Percentiles rank a stretch among this genome's conserved stretches.
Evolutionary conservation across 2,329 filamentous ascomycete genomes (phyloP).

Genomic region (Penicillium concentricum): DNA sequence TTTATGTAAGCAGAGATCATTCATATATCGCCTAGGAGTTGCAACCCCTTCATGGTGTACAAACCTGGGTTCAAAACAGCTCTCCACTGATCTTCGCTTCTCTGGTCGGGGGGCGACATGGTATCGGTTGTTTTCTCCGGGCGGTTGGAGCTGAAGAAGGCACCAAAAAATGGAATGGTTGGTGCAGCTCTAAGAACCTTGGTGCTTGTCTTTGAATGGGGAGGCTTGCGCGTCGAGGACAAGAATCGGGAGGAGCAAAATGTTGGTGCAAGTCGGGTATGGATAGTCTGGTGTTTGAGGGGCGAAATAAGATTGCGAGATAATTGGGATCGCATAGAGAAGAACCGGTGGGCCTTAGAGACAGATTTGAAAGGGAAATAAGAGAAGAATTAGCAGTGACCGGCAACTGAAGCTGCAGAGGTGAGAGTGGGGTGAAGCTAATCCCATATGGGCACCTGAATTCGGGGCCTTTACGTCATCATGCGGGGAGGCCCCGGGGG

Average conservation of each 20-base stretch:
- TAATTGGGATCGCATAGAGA: constrained; percentile 30
- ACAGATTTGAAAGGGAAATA: neutral
- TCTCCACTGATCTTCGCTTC: constrained; percentile 81
- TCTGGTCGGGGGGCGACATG: constrained; percentile 72
- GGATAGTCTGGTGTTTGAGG: constrained; percentile 19
- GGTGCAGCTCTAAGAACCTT: constrained; percentile 64
- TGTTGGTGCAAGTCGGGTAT: constrained; percentile 16
- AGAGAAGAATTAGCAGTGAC: neutral
- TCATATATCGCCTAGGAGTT: constrained; percentile 39
- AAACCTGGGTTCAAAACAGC: constrained; percentile 73
- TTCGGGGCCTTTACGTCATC: constrained; percentile 29
- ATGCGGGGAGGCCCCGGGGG: constrained; percentile 23
- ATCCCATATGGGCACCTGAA: constrained; percentile 4
- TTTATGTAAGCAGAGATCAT: neutral
- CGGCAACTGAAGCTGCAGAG: neutral
- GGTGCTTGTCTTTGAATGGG: constrained; percentile 30
- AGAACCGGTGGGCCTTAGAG: neutral
- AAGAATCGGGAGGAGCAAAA: constrained; percentile 24
- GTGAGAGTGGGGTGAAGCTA: constrained; percentile 2
- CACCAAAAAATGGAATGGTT: constrained; percentile 73
- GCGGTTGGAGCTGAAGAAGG: constrained; percentile 67
- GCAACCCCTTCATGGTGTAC: constrained; percentile 14
- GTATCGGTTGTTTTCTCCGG: constrained; percentile 38
- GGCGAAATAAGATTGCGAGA: constrained; percentile 23
- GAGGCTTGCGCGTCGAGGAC: constrained; percentile 14